Evolutionary conservation across 1,284 basidiomycete genomes (phyloP).

Genomic region (Sporisorium sorghi): DNA sequence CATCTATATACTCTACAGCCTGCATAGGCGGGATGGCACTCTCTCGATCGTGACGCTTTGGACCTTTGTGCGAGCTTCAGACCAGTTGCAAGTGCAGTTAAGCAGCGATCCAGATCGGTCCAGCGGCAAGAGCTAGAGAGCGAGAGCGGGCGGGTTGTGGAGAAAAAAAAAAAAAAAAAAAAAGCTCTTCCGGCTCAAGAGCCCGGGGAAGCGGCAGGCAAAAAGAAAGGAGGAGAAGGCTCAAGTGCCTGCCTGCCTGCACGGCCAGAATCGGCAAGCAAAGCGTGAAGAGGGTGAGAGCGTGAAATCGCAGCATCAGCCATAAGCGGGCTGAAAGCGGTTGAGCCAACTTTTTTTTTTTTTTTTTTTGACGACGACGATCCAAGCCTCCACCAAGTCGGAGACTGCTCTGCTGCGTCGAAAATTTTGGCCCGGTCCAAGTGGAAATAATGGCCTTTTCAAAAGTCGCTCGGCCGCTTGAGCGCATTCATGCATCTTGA

Average conservation of each 20-base stretch:
- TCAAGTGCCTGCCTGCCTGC: slow-evolving; percentile 18
- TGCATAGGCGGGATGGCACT: slow-evolving; percentile 5
- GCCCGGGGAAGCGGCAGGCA: slow-evolving; percentile 4
- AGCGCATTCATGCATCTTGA: not conserved
- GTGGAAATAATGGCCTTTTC: slow-evolving; percentile 39
- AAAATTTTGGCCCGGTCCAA: slow-evolving; percentile 24
- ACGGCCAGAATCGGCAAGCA: slow-evolving; percentile 27
- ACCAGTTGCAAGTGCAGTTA: not conserved
- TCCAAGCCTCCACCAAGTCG: slow-evolving; percentile 16
- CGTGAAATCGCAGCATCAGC: slow-evolving; percentile 21
- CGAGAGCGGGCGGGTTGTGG: slow-evolving; percentile 14
- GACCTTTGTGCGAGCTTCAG: slow-evolving; percentile 6
- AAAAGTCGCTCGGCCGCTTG: slow-evolving; percentile 21
- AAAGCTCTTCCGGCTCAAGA: slow-evolving; percentile 4
- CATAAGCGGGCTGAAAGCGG: slow-evolving; percentile 15
- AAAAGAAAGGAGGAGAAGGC: slow-evolving; percentile 7
- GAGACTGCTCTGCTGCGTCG: slow-evolving; percentile 21
- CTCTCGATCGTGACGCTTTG: slow-evolving; percentile 10
- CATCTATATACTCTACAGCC: slow-evolving; percentile 28
- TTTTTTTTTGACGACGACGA: too few relatives aligned
- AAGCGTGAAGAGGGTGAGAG: slow-evolving; percentile 13
- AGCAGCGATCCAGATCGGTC: too few relatives aligned
- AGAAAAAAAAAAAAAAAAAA: slow-evolving; percentile 9
- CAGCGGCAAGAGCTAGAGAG: not conserved
- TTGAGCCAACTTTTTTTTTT: slow-evolving; percentile 26